Evolutionary conservation across 371 early-diverging fungal species (phyloP).

Genomic region (Rozella allomycis): DNA sequence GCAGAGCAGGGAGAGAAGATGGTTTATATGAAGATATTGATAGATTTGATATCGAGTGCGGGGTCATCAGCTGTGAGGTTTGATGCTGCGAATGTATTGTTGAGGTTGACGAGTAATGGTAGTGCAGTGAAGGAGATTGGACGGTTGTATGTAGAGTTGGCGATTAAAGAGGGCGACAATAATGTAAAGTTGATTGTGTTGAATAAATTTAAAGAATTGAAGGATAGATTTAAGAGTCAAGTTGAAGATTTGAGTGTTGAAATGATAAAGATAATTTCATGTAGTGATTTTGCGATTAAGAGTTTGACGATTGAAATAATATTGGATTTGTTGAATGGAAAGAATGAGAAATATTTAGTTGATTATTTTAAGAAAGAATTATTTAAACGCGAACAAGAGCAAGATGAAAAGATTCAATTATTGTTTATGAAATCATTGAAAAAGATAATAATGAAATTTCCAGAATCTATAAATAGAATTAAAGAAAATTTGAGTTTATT

Average conservation of each 20-base stretch:
- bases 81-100: slow-evolving; percentile 81
- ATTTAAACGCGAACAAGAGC: no score
- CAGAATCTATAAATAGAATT: no score
- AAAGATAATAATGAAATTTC: no score
- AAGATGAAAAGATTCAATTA: no score
- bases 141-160: slow-evolving; percentile 63
- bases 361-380: no score
- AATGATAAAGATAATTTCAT: no score
- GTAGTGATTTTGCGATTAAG: no score
- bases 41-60: background rate
- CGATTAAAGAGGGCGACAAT: slow-evolving; percentile 80
- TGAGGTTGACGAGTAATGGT: slow-evolving; percentile 60
- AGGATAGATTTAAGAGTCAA: slow-evolving; percentile 1
- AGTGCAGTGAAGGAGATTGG: slow-evolving; percentile 44
- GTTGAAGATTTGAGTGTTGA: background rate
- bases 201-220: slow-evolving; percentile 62
- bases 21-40: background rate
- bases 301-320: no score
- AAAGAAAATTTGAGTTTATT: no score
- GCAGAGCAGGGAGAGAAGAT: slow-evolving; percentile 56
- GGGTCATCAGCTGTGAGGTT: slow-evolving; percentile 43
- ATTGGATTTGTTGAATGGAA: no score
- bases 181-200: slow-evolving; percentile 90
- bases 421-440: no score
- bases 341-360: no score